Evolutionary conservation across 768 basidiomycete species (phyloP).

Genomic region (Russula virescens): DNA sequence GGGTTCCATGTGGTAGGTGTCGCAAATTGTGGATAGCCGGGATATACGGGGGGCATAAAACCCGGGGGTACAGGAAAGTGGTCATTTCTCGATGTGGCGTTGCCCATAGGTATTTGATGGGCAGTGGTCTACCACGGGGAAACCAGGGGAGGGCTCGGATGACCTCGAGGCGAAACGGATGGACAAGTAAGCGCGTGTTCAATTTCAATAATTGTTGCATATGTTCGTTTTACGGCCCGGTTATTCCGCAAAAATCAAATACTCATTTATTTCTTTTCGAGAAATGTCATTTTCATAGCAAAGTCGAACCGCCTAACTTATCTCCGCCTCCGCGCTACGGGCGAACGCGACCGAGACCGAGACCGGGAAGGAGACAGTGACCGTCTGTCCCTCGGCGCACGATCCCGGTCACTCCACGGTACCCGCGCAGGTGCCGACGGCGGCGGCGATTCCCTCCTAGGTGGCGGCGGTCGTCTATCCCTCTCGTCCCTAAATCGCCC

Average conservation of each 20-base stretch:
- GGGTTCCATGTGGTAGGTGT: conserved; percentile 17
- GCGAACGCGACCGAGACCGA: conserved; percentile 38
- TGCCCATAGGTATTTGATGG: conserved; percentile 14
- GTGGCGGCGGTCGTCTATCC: conserved; percentile 39
- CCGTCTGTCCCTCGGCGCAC: conserved; percentile 32
- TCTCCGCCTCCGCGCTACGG: conserved; percentile 33
- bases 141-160: background rate
- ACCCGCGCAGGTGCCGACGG: conserved; percentile 29
- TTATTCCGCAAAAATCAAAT: conserved; percentile 6
- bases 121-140: background rate
- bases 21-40: conserved; percentile 4
- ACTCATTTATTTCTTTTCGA: background rate
- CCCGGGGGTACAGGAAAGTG: conserved; percentile 11
- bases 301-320: background rate
- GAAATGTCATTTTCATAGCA: too few species aligned
- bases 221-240: conserved; percentile 7
- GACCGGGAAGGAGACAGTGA: conserved; percentile 35
- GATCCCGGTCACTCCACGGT: conserved; percentile 36
- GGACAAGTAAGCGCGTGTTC: background rate
- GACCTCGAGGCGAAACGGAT: too few species aligned
- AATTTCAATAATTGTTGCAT: background rate
- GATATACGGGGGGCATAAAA: conserved; percentile 11
- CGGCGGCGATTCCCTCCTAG: conserved; percentile 43
- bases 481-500: conserved; percentile 45
- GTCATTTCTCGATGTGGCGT: conserved; percentile 15